Evolutionary conservation across 2,329 filamentous ascomycete species (phyloP).

Genomic region (Ceratocystis harringtonii): DNA sequence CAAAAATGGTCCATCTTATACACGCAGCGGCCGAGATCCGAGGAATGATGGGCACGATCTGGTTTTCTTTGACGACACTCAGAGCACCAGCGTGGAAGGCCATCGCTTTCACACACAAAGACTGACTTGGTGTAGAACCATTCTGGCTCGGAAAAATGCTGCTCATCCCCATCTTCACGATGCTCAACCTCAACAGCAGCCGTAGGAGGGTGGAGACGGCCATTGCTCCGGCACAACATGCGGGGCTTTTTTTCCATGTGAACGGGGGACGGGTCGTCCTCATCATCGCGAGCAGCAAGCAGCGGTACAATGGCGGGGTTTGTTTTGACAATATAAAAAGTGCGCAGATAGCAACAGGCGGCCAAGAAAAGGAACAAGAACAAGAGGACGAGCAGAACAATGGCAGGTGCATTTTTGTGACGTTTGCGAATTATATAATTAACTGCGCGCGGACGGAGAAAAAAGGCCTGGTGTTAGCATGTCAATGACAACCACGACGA

Average conservation of each 20-base stretch:
- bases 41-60: slow-evolving; percentile 75
- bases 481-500: neutral
- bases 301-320: slow-evolving; percentile 63
- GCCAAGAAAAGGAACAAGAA: slow-evolving; percentile 56
- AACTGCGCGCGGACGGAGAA: slow-evolving; percentile 33
- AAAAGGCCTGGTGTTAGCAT: slow-evolving; percentile 1
- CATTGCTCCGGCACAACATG: neutral
- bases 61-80: slow-evolving; percentile 77
- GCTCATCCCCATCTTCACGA: slow-evolving; percentile 36
- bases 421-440: slow-evolving; percentile 47
- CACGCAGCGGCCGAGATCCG: slow-evolving; percentile 67
- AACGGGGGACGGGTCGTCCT: neutral
- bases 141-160: slow-evolving; percentile 43
- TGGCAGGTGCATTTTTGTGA: slow-evolving; percentile 41
- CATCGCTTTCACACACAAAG: slow-evolving; percentile 71
- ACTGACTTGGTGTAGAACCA: slow-evolving; percentile 68
- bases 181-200: slow-evolving; percentile 25
- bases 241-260: neutral
- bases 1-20: slow-evolving; percentile 92
- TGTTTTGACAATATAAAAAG: slow-evolving; percentile 50
- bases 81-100: slow-evolving; percentile 74
- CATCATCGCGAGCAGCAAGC: slow-evolving; percentile 24
- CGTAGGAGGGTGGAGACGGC: neutral
- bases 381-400: slow-evolving; percentile 57
- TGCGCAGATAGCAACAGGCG: slow-evolving; percentile 52